Conservation (phyloP, 1,139 yeast genomes). For the Blastobotrys indianensis region DNA sequence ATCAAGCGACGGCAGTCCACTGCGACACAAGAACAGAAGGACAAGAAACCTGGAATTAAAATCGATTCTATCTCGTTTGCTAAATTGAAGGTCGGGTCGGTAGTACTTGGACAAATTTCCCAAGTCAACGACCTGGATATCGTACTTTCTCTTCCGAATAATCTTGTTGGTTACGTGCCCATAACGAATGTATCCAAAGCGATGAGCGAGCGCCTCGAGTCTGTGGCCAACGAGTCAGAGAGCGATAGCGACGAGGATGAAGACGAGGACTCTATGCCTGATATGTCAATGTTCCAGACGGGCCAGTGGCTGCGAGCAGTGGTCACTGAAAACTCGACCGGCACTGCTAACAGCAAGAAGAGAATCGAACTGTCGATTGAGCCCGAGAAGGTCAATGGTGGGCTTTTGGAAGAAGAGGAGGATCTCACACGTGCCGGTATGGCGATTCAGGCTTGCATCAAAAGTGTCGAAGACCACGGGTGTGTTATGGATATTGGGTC, state of each 20-base stretch:
- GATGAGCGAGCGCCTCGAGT: constrained; percentile 52
- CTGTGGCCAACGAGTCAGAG: constrained; percentile 42
- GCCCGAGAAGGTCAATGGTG: constrained; percentile 63
- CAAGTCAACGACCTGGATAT: constrained; percentile 58
- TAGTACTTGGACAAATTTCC: constrained; percentile 69
- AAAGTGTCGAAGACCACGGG: constrained; percentile 89
- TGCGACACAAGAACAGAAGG: constrained; percentile 28
- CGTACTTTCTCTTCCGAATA: constrained; percentile 73
- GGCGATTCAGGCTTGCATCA: constrained; percentile 68
- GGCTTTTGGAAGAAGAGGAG: constrained; percentile 58
- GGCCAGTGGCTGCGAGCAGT: constrained; percentile 89
- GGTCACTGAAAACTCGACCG: constrained; percentile 44
- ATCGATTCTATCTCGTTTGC: constrained; percentile 60
- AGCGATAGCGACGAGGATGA: constrained; percentile 30
- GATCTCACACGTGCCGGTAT: constrained; percentile 55
- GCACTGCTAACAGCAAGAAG: constrained; percentile 37
- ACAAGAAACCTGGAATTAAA: constrained; percentile 26
- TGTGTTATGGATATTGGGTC: constrained; percentile 67
- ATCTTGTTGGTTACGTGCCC: constrained; percentile 72
- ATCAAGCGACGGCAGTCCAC: constrained; percentile 18
- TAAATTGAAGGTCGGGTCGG: constrained; percentile 61
- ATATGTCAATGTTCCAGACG: constrained; percentile 47
- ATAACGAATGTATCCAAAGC: constrained; percentile 68
- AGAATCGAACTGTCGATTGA: constrained; percentile 70
- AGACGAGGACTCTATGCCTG: constrained; percentile 29